Percentiles rank a stretch among this genome's conserved stretches.
phyloP scores from a whole-genome alignment of 768 basidiomycete species.

The Dacryopinax primogenitus region DNA sequence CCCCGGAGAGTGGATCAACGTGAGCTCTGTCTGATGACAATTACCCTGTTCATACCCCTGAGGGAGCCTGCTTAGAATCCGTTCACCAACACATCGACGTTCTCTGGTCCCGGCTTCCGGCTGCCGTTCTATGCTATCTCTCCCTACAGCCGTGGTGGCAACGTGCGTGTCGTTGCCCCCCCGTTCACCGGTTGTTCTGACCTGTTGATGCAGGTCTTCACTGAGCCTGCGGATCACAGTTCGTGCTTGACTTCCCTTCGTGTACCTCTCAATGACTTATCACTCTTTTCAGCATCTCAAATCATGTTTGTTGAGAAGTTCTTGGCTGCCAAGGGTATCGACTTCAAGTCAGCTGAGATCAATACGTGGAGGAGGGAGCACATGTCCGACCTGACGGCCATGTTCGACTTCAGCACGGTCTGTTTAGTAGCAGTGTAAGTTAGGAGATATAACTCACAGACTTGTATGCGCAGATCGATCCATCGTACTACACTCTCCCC shows the following conservation, averaged over 20 bases:
- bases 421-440: background rate
- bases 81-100: slow-evolving; percentile 10
- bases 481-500: background rate
- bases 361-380: slow-evolving; percentile 10
- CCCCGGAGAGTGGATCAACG: slow-evolving; percentile 15
- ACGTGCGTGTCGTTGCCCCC: background rate
- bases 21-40: background rate
- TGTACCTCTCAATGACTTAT: background rate
- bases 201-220: slow-evolving; percentile 11
- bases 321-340: background rate
- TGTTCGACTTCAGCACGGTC: slow-evolving; percentile 10
- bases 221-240: slow-evolving; percentile 15
- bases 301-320: slow-evolving; percentile 4
- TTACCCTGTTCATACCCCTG: background rate
- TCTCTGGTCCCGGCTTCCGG: slow-evolving; percentile 17
- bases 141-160: slow-evolving; percentile 16
- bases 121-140: slow-evolving; percentile 15
- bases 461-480: background rate
- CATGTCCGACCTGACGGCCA: slow-evolving; percentile 10
- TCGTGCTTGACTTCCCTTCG: slow-evolving; percentile 9
- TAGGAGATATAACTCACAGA: background rate
- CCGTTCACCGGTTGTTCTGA: background rate
- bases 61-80: slow-evolving; percentile 2
- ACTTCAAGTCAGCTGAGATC: slow-evolving; percentile 1
- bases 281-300: background rate